A percentile compares a stretch with the other conserved stretches of the same genome.
These are phyloP conservation scores for Candida fluviatilis DNA, from an alignment of 805 yeast species.

Conservation along the genomic window DNA sequence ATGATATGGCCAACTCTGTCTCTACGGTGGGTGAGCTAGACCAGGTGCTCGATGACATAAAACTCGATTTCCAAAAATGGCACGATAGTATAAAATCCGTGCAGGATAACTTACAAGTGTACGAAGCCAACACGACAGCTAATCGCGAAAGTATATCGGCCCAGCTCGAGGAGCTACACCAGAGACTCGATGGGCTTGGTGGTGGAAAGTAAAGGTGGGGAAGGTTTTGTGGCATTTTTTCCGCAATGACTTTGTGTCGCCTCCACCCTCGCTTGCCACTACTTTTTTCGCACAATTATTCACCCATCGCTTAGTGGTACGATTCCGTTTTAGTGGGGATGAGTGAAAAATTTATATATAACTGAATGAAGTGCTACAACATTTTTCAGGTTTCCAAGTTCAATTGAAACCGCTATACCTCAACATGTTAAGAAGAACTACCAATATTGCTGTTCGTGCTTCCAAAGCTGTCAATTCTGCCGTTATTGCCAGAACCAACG, in stretches of 20 bases:
- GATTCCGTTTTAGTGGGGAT: not conserved
- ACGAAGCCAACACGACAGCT: conserved; percentile 16
- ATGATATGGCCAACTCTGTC: conserved; percentile 26
- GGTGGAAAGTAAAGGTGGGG: not conserved
- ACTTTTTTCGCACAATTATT: too few species aligned
- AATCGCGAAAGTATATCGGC: conserved; percentile 19
- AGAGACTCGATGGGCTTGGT: conserved; percentile 3
- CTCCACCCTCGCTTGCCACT: not conserved
- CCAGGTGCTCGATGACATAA: conserved; percentile 18
- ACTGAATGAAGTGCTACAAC: too few species aligned
- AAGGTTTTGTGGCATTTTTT: too few species aligned
- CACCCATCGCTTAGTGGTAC: not conserved
- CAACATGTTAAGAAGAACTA: conserved; percentile 19
- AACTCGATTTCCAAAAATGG: conserved; percentile 29
- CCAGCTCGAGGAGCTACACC: conserved; percentile 13
- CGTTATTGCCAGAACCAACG: not conserved
- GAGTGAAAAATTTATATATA: not conserved
- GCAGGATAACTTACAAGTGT: conserved; percentile 19
- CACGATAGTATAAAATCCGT: conserved; percentile 18
- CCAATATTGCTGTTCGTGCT: conserved; percentile 14
- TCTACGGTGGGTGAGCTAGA: conserved; percentile 24
- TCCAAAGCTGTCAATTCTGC: conserved; percentile 8
- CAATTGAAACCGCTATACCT: not conserved
- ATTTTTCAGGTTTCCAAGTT: not conserved
- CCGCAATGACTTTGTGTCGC: not conserved